These are phyloP conservation scores for Sclerospora graminicola DNA, from an alignment of 352 stramenopile genomes.

Conservation along the genomic window DNA sequence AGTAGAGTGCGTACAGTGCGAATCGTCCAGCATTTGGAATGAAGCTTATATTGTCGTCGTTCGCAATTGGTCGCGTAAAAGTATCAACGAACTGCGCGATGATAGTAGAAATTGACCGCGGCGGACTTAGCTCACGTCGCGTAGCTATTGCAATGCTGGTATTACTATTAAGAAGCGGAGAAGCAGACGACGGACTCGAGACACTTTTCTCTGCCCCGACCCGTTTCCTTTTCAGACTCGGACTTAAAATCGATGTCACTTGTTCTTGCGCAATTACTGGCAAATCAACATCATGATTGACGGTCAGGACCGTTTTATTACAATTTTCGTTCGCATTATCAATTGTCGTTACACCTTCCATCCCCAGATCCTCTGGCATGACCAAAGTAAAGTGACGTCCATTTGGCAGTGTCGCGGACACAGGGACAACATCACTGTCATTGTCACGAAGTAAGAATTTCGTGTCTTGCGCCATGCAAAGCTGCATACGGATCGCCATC, in stretches of 20 bases:
- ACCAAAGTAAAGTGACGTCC: slow-evolving; percentile 25
- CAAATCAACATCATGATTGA: slow-evolving; percentile 4
- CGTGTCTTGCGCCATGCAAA: slow-evolving; percentile 12
- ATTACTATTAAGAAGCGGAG: background rate
- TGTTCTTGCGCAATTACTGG: slow-evolving; percentile 3
- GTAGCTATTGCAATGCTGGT: background rate
- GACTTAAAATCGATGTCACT: slow-evolving; percentile 7
- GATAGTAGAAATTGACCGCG: slow-evolving; percentile 19
- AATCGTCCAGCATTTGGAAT: slow-evolving; percentile 39
- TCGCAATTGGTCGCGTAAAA: slow-evolving; percentile 39
- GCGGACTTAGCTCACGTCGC: background rate
- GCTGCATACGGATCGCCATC: slow-evolving; percentile 28
- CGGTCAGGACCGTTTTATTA: slow-evolving; percentile 3
- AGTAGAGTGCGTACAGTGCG: slow-evolving; percentile 37
- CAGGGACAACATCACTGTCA: slow-evolving; percentile 37
- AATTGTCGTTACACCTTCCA: background rate
- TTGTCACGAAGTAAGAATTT: slow-evolving; percentile 34
- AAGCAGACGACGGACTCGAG: background rate
- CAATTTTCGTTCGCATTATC: background rate
- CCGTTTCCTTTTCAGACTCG: slow-evolving; percentile 10
- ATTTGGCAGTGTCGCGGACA: slow-evolving; percentile 23
- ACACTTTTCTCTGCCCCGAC: slow-evolving; percentile 2
- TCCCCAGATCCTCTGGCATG: slow-evolving; percentile 4
- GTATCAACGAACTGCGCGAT: slow-evolving; percentile 38
- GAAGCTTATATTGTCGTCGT: slow-evolving; percentile 52